phyloP scores from a whole-genome alignment of 305 asterid genomes.

The Coffea humblotiana region DNA sequence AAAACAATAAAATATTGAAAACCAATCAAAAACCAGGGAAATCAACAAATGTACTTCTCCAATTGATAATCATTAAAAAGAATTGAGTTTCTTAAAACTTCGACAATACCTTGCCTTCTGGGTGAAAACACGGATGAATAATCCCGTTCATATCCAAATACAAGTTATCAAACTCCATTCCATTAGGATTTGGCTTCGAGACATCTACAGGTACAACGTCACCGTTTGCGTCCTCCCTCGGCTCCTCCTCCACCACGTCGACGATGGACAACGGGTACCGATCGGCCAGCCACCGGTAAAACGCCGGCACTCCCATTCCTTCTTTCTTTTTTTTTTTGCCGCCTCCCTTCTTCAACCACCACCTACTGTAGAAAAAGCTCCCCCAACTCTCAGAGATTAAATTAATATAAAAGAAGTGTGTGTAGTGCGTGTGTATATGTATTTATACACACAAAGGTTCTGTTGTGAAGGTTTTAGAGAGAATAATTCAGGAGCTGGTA shows the following conservation, averaged over 20 bases:
- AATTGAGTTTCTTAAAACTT: not conserved
- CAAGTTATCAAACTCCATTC: conserved; percentile 87
- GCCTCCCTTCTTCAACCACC: not conserved
- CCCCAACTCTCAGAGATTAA: not conserved
- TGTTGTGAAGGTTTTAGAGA: no score
- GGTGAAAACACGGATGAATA: conserved; percentile 98
- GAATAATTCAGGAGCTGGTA: no score
- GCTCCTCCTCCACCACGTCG: conserved; percentile 85
- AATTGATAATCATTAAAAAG: no score
- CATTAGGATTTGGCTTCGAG: conserved; percentile 86
- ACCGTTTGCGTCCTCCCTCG: conserved; percentile 39
- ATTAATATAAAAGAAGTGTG: no score
- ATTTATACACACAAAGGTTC: no score
- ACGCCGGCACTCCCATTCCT: conserved; percentile 92
- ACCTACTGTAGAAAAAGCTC: not conserved
- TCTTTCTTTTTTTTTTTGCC: not conserved
- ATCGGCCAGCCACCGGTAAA: conserved; percentile 96
- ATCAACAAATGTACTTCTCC: no score
- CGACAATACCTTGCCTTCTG: conserved; percentile 78
- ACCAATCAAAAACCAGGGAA: not conserved
- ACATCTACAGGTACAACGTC: conserved; percentile 47
- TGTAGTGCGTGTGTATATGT: no score
- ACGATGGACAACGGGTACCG: conserved; percentile 79
- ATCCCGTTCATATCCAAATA: conserved; percentile 97
- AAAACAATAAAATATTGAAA: not conserved